Base-by-base conservation (phyloP, 257 asterid genomes). In the Lycium barbarum region DNA sequence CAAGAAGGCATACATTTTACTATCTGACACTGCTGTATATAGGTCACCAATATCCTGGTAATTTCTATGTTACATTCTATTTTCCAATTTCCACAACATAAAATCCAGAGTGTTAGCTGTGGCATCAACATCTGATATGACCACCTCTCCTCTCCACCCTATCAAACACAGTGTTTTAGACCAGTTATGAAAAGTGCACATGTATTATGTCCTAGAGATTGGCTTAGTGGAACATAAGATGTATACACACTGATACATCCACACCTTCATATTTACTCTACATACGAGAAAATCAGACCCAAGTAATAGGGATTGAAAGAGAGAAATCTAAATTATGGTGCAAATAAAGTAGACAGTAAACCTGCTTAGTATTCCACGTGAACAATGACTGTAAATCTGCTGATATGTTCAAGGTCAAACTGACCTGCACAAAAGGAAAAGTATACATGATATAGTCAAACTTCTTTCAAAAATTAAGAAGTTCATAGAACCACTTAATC, bases 361-460 rank as follows among this genome's bases (percentile, higher is more conserved):
- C 91, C 91, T 89, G 90, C 80, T 87, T 89, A 38, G 90, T 87
- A 36, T 89, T 89, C 91, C 91, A 89, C 1, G 91, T 89, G 85
- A 89, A 89, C 61, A 85, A 71, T 57, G 91, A 85, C 84, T 87
- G 86, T 68, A 89, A 81, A 84, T 89, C 85, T 58, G 90, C 91
- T 43, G 91, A 80, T 57, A 89, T 76, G 83, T 89, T 89, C 86
- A 89, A 47, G 62, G 91, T 87, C 88, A 89, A 76, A 81, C 91
- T 89, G 62, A 85, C 84, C 89, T 87, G 86, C 86, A 82, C 73
- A 43, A 6, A 12, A 74, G 18, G 68, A 83, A 20, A 43, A 63
- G 78, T 22, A 81, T 51, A 36, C 81, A 54, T 36, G 65, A 51
- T 26, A 83, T 5, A 22, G 36, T 45, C 40, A 82, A 84, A 62